These are phyloP conservation scores for Lasiosphaeria miniovina DNA, from an alignment of 495 filamentous ascomycete genomes.

Conservation along the genomic window DNA sequence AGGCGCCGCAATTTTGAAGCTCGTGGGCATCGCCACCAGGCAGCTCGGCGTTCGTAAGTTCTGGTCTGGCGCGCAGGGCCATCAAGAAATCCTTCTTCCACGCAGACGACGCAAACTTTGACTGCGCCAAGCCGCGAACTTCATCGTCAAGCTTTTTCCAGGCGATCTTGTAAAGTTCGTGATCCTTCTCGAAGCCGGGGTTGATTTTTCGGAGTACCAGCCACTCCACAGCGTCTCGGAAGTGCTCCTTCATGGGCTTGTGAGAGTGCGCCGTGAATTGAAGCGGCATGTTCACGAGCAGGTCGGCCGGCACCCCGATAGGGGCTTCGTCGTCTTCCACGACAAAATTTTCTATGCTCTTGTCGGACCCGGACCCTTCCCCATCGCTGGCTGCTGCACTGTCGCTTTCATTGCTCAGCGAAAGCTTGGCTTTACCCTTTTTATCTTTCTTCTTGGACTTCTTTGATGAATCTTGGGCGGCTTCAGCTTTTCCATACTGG, in stretches of 20 bases:
- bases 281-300: slow-evolving; percentile 56
- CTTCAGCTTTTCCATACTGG: slow-evolving; percentile 19
- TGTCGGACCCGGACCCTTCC: slow-evolving; percentile 31
- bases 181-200: slow-evolving; percentile 61
- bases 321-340: slow-evolving; percentile 60
- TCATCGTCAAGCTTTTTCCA: slow-evolving; percentile 75
- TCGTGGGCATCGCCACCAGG: slow-evolving; percentile 27
- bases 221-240: slow-evolving; percentile 78
- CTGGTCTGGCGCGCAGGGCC: slow-evolving; percentile 64
- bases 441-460: slow-evolving; percentile 12
- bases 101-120: slow-evolving; percentile 68
- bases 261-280: slow-evolving; percentile 65
- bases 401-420: slow-evolving; percentile 7
- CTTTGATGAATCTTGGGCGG: not conserved
- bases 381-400: slow-evolving; percentile 21
- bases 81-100: slow-evolving; percentile 68
- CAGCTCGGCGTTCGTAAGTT: slow-evolving; percentile 27
- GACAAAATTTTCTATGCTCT: slow-evolving; percentile 71
- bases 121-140: slow-evolving; percentile 61
- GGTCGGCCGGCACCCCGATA: slow-evolving; percentile 58
- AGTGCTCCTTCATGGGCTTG: slow-evolving; percentile 71
- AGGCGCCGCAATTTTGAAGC: slow-evolving; percentile 66
- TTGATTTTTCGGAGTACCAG: slow-evolving; percentile 71
- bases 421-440: slow-evolving; percentile 16
- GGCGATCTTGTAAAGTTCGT: slow-evolving; percentile 65